phyloP scores from a whole-genome alignment of 2,329 filamentous ascomycete species.

The Penicillium sp. region DNA sequence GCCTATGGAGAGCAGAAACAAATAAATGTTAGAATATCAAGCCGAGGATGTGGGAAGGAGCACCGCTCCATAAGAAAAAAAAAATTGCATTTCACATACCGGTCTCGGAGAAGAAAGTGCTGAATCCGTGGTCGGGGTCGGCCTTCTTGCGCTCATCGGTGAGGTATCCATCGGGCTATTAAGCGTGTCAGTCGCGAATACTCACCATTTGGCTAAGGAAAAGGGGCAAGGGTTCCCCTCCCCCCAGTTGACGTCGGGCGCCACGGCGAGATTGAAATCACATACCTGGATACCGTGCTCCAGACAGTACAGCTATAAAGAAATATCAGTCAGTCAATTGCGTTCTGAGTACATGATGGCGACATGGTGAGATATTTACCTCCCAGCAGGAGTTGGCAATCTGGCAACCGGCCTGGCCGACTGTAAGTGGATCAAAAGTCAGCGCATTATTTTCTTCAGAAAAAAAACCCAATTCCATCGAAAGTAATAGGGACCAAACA shows the following conservation, averaged over 20 bases:
- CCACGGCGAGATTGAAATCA: slow-evolving; percentile 14
- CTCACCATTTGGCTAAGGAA: slow-evolving; percentile 13
- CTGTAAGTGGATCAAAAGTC: slow-evolving; percentile 51
- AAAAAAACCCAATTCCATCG: slow-evolving; percentile 9
- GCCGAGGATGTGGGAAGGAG: not conserved
- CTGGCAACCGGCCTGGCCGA: slow-evolving; percentile 99
- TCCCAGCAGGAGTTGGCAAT: slow-evolving; percentile 99
- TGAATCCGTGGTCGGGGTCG: slow-evolving; percentile 95
- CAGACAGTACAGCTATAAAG: slow-evolving; percentile 89
- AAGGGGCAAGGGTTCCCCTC: slow-evolving; percentile 14
- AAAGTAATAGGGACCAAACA: slow-evolving; percentile 13
- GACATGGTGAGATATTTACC: slow-evolving; percentile 61
- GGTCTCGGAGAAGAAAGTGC: slow-evolving; percentile 99
- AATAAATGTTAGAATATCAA: slow-evolving; percentile 18
- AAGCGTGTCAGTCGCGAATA: slow-evolving; percentile 26
- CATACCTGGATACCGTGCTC: slow-evolving; percentile 97
- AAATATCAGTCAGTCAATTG: slow-evolving; percentile 35
- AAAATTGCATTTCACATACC: slow-evolving; percentile 58
- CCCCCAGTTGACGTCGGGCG: slow-evolving; percentile 19
- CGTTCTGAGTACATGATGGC: slow-evolving; percentile 7
- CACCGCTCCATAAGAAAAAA: slow-evolving; percentile 8
- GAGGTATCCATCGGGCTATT: slow-evolving; percentile 93
- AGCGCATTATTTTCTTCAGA: slow-evolving; percentile 35
- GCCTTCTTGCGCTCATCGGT: slow-evolving; percentile 95
- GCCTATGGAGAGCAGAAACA: slow-evolving; percentile 53